Evolutionary conservation across 495 filamentous ascomycete genomes (phyloP), one percentile per base, ranked within the genome.

Genomic region (Amphirosellinia nigrospora): DNA sequence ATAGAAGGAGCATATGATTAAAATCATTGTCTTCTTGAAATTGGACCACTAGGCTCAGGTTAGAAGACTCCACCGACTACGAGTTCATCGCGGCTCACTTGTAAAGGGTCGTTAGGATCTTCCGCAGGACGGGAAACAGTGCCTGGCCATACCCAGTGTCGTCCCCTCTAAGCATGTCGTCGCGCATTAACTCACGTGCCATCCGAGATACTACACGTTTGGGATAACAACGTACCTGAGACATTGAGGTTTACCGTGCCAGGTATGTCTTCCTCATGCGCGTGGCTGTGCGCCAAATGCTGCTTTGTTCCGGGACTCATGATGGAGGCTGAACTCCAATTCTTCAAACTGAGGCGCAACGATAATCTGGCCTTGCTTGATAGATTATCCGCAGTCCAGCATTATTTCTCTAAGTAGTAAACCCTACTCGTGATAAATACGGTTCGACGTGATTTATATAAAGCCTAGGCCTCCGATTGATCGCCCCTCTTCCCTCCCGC

Each of bases 61-160:
- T 45, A 76, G 71, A 60, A 10, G 59, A 23, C 11, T 26, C 15
- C 26, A 26, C 28, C 5, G 28, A 58, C 15, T 19, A 46, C 23
- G 4, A 3, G 30, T 34, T 8, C 26, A 59, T 30, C 4, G 5
- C 21, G 46, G 11, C 64, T 67, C 60, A 84, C 84, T 71, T 86
- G 86, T 26, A 89, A 80, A n/a, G 89, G 89, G 74, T 91, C 88
- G 68, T 91, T 91, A 0, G 88, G 89, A 70, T 89, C 88, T 62
- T 88, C 86, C 0, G 87, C 84, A 8, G 89, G 0, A 90, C 88
- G 2, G 88, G 89, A 69, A 86, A 91, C 28, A 90, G 75, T 3
- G 88, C 89, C 70, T 89, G 87, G 64, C 88, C 89, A 55, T 88
- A 89, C 2, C 79, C 86, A 3, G 85, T 87, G 69, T 89, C 88